A percentile compares a stretch with the other conserved stretches of the same genome.
These are phyloP conservation scores for Plasmodium vinckei DNA, from an alignment of 169 alveolate genomes.

Conservation along the genomic window DNA sequence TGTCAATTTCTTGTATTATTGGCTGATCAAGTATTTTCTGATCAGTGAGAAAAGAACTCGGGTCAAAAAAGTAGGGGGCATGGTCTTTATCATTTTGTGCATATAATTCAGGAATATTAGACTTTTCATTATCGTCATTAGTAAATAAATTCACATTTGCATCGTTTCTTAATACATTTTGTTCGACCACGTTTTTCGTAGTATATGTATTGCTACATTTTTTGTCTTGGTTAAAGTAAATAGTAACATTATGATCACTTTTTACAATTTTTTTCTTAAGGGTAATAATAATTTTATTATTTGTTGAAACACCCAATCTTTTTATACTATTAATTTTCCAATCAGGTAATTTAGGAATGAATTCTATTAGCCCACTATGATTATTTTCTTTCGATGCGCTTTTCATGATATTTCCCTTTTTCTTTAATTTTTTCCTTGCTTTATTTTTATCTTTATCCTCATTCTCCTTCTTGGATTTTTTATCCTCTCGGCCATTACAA, in stretches of 20 bases:
- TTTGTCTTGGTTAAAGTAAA: slow-evolving; percentile 5
- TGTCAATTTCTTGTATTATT: too few relatives aligned
- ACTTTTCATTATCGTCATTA: too few relatives aligned
- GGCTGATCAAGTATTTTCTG: too few relatives aligned
- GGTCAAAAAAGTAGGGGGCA: too few relatives aligned
- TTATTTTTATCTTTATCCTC: neutral
- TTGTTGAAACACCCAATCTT: slow-evolving; percentile 51
- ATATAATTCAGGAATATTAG: too few relatives aligned
- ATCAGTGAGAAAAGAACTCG: too few relatives aligned
- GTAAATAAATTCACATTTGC: too few relatives aligned
- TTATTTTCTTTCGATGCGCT: neutral
- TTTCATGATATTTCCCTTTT: neutral
- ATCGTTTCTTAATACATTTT: too few relatives aligned
- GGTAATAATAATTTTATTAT: slow-evolving; percentile 25
- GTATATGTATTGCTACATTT: too few relatives aligned
- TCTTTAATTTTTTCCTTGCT: neutral
- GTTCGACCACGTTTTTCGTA: too few relatives aligned
- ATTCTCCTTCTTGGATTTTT: neutral
- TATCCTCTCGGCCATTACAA: too few relatives aligned
- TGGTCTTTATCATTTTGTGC: too few relatives aligned
- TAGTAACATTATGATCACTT: slow-evolving; percentile 13
- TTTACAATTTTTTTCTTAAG: slow-evolving; percentile 28
- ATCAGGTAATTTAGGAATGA: slow-evolving; percentile 66
- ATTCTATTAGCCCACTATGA: slow-evolving; percentile 45
- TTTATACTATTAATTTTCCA: slow-evolving; percentile 68